Conservation (phyloP, 176 grass and related monocot species). For the Aegilops bicornis region DNA sequence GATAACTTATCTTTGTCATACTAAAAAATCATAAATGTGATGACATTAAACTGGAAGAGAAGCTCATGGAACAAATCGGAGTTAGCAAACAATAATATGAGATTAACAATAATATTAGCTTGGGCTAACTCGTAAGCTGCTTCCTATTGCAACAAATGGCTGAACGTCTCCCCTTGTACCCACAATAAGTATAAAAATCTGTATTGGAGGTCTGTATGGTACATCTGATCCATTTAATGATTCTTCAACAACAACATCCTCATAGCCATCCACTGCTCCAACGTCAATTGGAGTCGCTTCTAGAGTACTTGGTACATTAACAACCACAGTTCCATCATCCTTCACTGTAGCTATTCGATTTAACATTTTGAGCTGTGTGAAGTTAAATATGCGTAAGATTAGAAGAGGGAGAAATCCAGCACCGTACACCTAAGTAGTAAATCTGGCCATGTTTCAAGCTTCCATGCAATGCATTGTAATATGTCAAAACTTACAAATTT, state of each 20-base stretch:
- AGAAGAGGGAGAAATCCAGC: conserved; percentile 5
- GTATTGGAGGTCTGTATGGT: conserved; percentile 73
- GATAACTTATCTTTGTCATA: background rate
- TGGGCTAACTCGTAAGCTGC: conserved; percentile 71
- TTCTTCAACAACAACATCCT: conserved; percentile 50
- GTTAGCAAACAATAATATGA: background rate
- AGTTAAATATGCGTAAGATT: background rate
- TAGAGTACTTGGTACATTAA: conserved; percentile 79
- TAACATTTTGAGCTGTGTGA: conserved; percentile 47
- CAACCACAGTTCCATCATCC: conserved; percentile 93
- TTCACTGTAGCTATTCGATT: conserved; percentile 83
- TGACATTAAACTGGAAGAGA: background rate
- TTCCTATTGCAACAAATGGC: conserved; percentile 96
- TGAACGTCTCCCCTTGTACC: conserved; percentile 98
- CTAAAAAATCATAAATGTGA: background rate
- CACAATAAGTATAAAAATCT: conserved; percentile 96
- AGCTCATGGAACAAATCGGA: conserved; percentile 6
- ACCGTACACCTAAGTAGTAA: background rate
- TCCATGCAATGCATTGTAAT: background rate
- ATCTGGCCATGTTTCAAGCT: background rate
- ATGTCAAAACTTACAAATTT: background rate
- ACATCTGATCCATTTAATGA: conserved; percentile 59
- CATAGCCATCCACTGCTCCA: conserved; percentile 42
- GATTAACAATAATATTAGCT: background rate
- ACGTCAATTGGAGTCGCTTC: conserved; percentile 38